Conservation (phyloP, 2,329 filamentous ascomycete genomes). For the Corniculantispora saksenae region DNA sequence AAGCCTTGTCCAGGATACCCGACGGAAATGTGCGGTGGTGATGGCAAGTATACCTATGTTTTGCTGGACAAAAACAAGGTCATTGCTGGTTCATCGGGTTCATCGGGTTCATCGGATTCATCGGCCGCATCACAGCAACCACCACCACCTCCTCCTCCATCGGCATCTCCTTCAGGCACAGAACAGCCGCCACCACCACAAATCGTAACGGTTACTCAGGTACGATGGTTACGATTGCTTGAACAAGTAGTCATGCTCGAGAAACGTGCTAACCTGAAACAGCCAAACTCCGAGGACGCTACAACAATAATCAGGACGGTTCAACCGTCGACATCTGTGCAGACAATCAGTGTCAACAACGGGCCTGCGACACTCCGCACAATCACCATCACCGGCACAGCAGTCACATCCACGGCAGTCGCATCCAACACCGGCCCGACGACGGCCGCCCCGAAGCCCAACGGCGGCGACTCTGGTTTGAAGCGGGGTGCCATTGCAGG, state of each 20-base stretch:
- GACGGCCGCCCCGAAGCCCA: background rate
- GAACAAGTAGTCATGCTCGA: too few species aligned
- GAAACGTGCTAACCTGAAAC: background rate
- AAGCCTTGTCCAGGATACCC: conserved; percentile 10
- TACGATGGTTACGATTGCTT: background rate
- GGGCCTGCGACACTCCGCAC: background rate
- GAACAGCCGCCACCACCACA: background rate
- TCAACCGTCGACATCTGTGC: background rate
- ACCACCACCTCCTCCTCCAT: too few species aligned
- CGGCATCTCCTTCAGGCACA: background rate
- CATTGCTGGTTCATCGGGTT: background rate
- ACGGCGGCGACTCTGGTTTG: background rate
- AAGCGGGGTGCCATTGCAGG: conserved; percentile 6
- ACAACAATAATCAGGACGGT: conserved; percentile 2
- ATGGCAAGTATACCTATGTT: background rate
- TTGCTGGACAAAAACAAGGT: conserved; percentile 7
- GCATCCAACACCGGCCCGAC: background rate
- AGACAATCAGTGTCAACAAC: background rate
- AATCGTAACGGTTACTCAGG: conserved; percentile 4
- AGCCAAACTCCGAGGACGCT: background rate
- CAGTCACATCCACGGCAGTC: background rate
- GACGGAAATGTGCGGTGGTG: background rate
- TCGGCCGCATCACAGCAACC: background rate
- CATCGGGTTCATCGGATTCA: background rate
- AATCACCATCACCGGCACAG: background rate